phyloP scores from a whole-genome alignment of 768 basidiomycete species.

The Boletus pseudopeckii region DNA sequence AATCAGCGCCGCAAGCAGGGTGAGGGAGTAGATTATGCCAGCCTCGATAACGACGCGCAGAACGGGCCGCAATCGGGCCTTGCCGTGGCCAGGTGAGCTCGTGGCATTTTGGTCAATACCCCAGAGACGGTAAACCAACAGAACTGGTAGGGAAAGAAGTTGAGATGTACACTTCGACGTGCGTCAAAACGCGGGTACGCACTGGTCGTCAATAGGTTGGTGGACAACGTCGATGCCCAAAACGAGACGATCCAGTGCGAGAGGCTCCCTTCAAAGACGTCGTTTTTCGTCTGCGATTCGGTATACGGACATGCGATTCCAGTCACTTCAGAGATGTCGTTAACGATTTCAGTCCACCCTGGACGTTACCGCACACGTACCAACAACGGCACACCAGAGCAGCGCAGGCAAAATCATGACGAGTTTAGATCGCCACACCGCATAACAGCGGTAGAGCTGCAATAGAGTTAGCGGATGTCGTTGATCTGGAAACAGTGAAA shows the following conservation, averaged over 20 bases:
- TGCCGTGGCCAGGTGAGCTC: neutral
- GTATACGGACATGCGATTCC: neutral
- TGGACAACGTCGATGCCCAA: neutral
- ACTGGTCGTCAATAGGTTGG: slow-evolving; percentile 3
- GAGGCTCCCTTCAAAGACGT: neutral
- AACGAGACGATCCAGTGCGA: neutral
- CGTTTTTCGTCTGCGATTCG: neutral
- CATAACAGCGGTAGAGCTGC: neutral
- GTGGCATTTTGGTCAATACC: neutral
- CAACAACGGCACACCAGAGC: neutral
- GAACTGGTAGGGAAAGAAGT: neutral
- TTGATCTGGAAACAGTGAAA: neutral
- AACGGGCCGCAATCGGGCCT: neutral
- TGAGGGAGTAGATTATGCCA: slow-evolving; percentile 1
- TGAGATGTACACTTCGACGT: too few species aligned
- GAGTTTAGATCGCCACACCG: neutral
- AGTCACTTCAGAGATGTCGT: neutral
- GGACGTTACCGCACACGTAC: neutral
- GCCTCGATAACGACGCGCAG: slow-evolving; percentile 4
- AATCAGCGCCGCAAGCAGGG: neutral
- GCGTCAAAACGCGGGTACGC: neutral
- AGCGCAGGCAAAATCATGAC: neutral
- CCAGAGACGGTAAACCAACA: neutral
- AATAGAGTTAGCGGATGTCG: neutral
- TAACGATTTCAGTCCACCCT: neutral